Percentiles rank a stretch among this genome's conserved stretches.
Conservation (phyloP, 2,329 filamentous ascomycete species). For the Penicillium verrucosum region DNA sequence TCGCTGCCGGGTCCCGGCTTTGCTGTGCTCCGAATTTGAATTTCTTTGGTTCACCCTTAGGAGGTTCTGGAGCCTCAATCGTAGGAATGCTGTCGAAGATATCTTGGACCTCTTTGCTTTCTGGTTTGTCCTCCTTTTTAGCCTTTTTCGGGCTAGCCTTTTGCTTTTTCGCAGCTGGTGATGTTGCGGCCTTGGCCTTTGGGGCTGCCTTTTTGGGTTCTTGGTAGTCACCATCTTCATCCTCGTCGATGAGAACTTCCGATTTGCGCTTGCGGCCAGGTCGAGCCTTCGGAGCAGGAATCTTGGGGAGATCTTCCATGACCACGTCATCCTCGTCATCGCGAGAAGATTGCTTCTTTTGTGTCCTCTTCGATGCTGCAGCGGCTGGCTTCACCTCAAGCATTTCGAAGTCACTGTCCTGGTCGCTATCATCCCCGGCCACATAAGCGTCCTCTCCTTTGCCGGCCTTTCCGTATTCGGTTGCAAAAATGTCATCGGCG, state of each 20-base stretch:
- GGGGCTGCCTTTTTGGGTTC: slow-evolving; percentile 42
- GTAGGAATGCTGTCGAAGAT: slow-evolving; percentile 87
- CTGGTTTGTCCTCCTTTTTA: slow-evolving; percentile 52
- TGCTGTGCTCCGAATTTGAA: slow-evolving; percentile 72
- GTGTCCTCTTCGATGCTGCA: slow-evolving; percentile 45
- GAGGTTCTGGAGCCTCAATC: slow-evolving; percentile 78
- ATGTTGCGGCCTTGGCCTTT: slow-evolving; percentile 33
- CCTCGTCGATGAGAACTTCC: slow-evolving; percentile 51
- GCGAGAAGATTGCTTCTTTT: slow-evolving; percentile 32
- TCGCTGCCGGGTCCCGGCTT: slow-evolving; percentile 60
- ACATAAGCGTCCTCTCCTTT: slow-evolving; percentile 68
- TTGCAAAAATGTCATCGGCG: slow-evolving; percentile 81
- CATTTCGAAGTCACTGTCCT: slow-evolving; percentile 64
- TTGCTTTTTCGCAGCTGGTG: slow-evolving; percentile 43
- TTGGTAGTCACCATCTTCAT: slow-evolving; percentile 53
- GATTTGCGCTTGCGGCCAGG: slow-evolving; percentile 56
- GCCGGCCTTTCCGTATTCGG: slow-evolving; percentile 62
- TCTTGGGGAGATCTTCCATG: slow-evolving; percentile 50
- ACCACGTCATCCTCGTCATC: slow-evolving; percentile 48
- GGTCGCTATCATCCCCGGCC: slow-evolving; percentile 51
- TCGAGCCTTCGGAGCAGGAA: slow-evolving; percentile 44
- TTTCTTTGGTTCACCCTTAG: slow-evolving; percentile 65
- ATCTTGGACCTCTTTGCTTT: slow-evolving; percentile 70
- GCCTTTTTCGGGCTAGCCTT: slow-evolving; percentile 62
- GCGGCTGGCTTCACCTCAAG: slow-evolving; percentile 59